These are phyloP conservation scores for Myochromella boudieri DNA, from an alignment of 768 basidiomycete species.

Conservation along the genomic window DNA sequence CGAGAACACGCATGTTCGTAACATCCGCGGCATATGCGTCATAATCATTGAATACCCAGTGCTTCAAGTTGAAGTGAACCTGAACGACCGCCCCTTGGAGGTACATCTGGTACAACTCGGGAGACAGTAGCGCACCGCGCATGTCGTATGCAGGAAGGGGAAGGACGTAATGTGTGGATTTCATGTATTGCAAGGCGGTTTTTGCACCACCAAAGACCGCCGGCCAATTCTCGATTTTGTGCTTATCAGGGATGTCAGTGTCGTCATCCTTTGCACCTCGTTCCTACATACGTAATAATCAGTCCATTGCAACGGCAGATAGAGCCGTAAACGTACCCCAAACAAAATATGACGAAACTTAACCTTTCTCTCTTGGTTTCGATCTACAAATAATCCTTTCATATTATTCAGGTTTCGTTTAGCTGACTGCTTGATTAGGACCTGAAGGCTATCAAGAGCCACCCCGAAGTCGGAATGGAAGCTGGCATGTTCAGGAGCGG, in stretches of 20 bases:
- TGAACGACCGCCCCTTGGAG: background rate
- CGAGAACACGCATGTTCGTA: background rate
- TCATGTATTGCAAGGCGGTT: background rate
- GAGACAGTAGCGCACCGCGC: background rate
- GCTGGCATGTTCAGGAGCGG: background rate
- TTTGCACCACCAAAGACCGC: background rate
- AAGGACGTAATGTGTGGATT: background rate
- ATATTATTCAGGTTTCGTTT: background rate
- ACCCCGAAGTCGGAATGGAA: background rate
- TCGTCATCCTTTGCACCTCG: too few species aligned
- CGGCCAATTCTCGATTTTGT: conserved; percentile 1
- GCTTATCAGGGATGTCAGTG: background rate
- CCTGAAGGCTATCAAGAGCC: background rate
- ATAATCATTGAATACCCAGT: background rate
- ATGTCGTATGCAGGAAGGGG: conserved; percentile 1
- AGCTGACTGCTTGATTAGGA: background rate
- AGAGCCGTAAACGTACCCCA: background rate
- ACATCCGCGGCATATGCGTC: background rate
- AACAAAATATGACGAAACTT: conserved; percentile 9
- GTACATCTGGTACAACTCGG: background rate
- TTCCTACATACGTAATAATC: too few species aligned
- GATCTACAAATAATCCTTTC: background rate
- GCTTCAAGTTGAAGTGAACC: background rate
- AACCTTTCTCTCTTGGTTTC: background rate
- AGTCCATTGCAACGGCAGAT: too few species aligned